Percentiles rank a stretch among this genome's conserved stretches.
phyloP scores from a whole-genome alignment of 2,329 filamentous ascomycete genomes.

The Acrodontium crateriforme region DNA sequence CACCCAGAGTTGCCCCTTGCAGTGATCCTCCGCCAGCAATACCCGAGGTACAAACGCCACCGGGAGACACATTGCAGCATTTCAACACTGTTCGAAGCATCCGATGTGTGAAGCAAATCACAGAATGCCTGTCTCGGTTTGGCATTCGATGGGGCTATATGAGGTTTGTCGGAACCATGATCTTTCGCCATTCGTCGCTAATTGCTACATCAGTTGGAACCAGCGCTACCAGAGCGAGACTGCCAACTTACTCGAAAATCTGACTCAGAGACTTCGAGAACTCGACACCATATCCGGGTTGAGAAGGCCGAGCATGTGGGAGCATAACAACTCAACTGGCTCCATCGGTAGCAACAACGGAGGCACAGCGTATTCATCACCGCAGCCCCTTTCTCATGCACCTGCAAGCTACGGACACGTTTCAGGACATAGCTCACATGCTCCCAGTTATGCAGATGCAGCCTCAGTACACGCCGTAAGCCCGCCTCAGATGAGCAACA shows the following conservation, averaged over 20 bases:
- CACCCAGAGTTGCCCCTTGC: conserved; percentile 26
- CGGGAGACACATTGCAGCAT: conserved; percentile 16
- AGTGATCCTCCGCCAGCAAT: conserved; percentile 20
- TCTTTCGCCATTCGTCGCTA: conserved; percentile 1
- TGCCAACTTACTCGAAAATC: conserved; percentile 25
- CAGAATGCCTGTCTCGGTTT: conserved; percentile 30
- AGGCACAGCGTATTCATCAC: conserved; percentile 7
- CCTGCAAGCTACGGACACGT: too few species aligned
- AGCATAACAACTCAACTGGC: conserved; percentile 11
- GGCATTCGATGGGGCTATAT: conserved; percentile 36
- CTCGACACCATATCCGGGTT: conserved; percentile 11
- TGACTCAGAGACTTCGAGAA: conserved; percentile 26
- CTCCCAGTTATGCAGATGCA: too few species aligned
- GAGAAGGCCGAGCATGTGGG: conserved; percentile 17
- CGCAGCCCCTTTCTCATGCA: too few species aligned
- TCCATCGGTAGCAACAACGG: conserved; percentile 14
- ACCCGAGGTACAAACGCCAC: conserved; percentile 18
- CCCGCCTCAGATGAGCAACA: too few species aligned
- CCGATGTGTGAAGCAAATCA: conserved; percentile 34
- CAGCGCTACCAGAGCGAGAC: conserved; percentile 35
- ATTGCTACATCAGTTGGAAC: conserved; percentile 26
- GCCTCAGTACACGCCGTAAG: too few species aligned
- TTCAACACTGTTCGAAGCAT: conserved; percentile 29
- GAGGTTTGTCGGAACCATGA: conserved; percentile 13
- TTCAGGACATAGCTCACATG: too few species aligned